Evolutionary conservation across 2,329 filamentous ascomycete genomes (phyloP), one percentile per base, ranked within the genome.

Genomic region (Alternaria brassicicola): DNA sequence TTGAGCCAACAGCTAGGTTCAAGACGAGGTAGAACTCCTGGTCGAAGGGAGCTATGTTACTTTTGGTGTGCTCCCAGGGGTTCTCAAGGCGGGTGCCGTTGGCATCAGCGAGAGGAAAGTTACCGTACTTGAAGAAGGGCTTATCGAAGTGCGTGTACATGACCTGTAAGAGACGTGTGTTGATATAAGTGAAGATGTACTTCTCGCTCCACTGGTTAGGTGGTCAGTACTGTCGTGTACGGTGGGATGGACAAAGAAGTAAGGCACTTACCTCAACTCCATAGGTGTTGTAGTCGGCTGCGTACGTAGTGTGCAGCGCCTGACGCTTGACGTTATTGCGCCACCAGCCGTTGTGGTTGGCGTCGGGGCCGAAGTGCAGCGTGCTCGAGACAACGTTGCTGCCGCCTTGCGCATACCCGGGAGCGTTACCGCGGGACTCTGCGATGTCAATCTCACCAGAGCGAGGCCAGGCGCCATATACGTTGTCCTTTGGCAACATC

Each of bases 171-270:
- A 96, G 85, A 12, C 90, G 88, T 43, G 86, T 89, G 82, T 95
- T 89, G 80, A 96, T 84, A 74, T 93, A 96, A 23, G 90, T 93
- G 80, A 94, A 96, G 59, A 95, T 81, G 76, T 96, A 95, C 77
- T 93, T 94, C 68, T 94, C 85, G 50, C 87, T 92, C 92, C 92
- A 96, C 78, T 76, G 31, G 33, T 19, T 15, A 12, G 25, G 4
- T 8, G n/a, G 30, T 68, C 52, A 65, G 52, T 35, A 13, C 23
- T 21, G 19, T 9, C 45, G 21, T 43, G 12, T 6, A 10, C 6
- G 7, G 25, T 36, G 12, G 6, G 26, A 51, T 49, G 4, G 19
- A 6, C 3, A 13, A 9, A 21, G 6, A 7, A 12, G 15, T 9
- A 10, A 31, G 35, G n/a, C 26, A 66, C 67, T 17, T 47, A 71